Conservation (phyloP, 805 yeast species). For the Metschnikowia arizonensis region DNA sequence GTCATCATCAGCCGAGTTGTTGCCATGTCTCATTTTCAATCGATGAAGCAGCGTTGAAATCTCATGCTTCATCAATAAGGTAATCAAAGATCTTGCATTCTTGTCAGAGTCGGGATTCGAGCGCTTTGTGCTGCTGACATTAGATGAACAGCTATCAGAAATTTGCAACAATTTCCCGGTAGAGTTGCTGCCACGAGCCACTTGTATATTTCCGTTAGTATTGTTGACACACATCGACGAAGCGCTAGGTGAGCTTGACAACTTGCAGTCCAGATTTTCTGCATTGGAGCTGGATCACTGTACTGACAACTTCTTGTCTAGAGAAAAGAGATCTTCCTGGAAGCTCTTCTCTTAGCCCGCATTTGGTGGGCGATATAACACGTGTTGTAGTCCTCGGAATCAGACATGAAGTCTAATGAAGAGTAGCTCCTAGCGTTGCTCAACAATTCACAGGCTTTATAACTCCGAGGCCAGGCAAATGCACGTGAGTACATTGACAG, state of each 20-base stretch:
- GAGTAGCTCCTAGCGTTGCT: slow-evolving; percentile 18
- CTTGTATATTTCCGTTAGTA: slow-evolving; percentile 13
- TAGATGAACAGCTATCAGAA: slow-evolving; percentile 20
- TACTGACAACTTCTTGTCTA: slow-evolving; percentile 41
- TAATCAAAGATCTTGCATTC: slow-evolving; percentile 79
- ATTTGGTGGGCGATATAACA: slow-evolving; percentile 40
- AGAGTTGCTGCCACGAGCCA: slow-evolving; percentile 13
- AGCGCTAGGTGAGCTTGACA: slow-evolving; percentile 23
- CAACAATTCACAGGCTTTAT: no score
- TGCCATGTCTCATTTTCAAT: slow-evolving; percentile 81
- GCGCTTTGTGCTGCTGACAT: slow-evolving; percentile 12
- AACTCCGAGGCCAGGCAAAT: no score
- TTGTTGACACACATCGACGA: slow-evolving; percentile 16
- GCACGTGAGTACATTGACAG: no score
- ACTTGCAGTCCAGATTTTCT: slow-evolving; percentile 33
- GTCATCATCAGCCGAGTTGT: slow-evolving; percentile 41
- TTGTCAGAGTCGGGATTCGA: slow-evolving; percentile 44
- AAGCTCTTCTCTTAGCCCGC: slow-evolving; percentile 44
- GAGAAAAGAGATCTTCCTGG: slow-evolving; percentile 35
- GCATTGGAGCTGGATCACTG: slow-evolving; percentile 36
- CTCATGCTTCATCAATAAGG: slow-evolving; percentile 90
- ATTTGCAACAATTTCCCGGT: slow-evolving; percentile 19
- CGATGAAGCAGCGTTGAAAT: slow-evolving; percentile 85
- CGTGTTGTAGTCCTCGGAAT: slow-evolving; percentile 40
- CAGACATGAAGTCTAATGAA: slow-evolving; percentile 32